Conservation (phyloP, 495 filamentous ascomycete genomes). For the Aspergillus haitiensis region DNA sequence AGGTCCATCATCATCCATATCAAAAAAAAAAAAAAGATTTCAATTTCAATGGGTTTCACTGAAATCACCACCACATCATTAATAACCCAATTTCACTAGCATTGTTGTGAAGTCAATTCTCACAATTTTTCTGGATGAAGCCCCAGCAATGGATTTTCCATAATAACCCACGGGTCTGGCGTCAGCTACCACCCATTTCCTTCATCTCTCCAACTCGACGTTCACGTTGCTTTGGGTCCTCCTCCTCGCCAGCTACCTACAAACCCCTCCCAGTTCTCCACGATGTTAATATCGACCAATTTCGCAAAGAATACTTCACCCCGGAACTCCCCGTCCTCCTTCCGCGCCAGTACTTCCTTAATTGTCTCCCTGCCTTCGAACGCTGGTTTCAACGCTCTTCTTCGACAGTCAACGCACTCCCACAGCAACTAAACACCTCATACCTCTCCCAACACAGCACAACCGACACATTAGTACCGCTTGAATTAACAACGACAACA, state of each 20-base stretch:
- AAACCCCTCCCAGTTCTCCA: conserved; percentile 33
- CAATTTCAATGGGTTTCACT: neutral
- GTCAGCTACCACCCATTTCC: conserved; percentile 7
- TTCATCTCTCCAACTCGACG: conserved; percentile 1
- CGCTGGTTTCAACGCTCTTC: conserved; percentile 52
- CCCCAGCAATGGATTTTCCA: conserved; percentile 26
- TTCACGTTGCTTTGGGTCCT: conserved; percentile 15
- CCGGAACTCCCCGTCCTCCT: conserved; percentile 50
- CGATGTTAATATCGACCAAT: conserved; percentile 40
- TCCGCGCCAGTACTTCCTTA: conserved; percentile 42
- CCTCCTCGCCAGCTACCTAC: conserved; percentile 27
- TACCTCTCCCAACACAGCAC: conserved; percentile 50
- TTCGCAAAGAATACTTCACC: conserved; percentile 49
- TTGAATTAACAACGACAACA: conserved; percentile 52
- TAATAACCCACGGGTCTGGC: conserved; percentile 21
- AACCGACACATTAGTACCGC: conserved; percentile 52
- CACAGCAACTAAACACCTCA: conserved; percentile 40
- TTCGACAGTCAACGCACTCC: conserved; percentile 5
- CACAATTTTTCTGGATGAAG: conserved; percentile 34
- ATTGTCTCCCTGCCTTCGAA: conserved; percentile 53
- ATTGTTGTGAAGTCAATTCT: neutral
- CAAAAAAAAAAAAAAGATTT: neutral
- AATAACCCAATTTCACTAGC: neutral
- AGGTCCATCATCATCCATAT: neutral
- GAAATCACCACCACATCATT: too few relatives aligned